These are phyloP conservation scores for Calonectria multiphialidica DNA, from an alignment of 2,329 filamentous ascomycete species.

Conservation along the genomic window DNA sequence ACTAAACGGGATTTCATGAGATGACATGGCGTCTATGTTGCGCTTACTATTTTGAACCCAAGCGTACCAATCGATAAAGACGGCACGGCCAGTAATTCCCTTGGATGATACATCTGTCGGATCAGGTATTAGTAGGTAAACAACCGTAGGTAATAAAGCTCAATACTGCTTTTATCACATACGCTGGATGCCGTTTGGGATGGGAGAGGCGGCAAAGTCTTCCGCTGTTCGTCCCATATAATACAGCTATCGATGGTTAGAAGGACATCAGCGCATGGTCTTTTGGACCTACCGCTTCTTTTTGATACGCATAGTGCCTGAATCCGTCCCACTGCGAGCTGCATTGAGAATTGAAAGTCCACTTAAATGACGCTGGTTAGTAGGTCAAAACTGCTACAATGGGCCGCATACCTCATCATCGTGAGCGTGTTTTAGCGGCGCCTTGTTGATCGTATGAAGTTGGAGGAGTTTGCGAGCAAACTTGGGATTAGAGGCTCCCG, in stretches of 20 bases:
- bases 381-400: rapidly evolving
- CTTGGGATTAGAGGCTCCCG: slow-evolving; percentile 33
- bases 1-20: slow-evolving; percentile 31
- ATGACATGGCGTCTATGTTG: slow-evolving; percentile 30
- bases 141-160: rapidly evolving
- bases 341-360: slow-evolving; percentile 35
- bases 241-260: slow-evolving; percentile 29
- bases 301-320: slow-evolving; percentile 41
- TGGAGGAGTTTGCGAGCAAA: slow-evolving; percentile 37
- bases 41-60: slow-evolving; percentile 25
- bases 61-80: slow-evolving; percentile 35
- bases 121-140: too few relatives aligned
- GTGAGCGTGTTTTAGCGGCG: slow-evolving; percentile 39
- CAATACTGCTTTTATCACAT: background rate
- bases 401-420: slow-evolving; percentile 36
- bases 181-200: slow-evolving; percentile 41
- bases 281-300: slow-evolving; percentile 28
- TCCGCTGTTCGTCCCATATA: slow-evolving; percentile 40
- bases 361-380: background rate
- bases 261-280: background rate
- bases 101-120: slow-evolving; percentile 23
- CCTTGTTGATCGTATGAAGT: slow-evolving; percentile 35
- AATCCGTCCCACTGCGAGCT: slow-evolving; percentile 42
- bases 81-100: slow-evolving; percentile 29
- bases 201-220: slow-evolving; percentile 30